phyloP scores from a whole-genome alignment of 2,329 filamentous ascomycete genomes.

The Cercospora sesami region DNA sequence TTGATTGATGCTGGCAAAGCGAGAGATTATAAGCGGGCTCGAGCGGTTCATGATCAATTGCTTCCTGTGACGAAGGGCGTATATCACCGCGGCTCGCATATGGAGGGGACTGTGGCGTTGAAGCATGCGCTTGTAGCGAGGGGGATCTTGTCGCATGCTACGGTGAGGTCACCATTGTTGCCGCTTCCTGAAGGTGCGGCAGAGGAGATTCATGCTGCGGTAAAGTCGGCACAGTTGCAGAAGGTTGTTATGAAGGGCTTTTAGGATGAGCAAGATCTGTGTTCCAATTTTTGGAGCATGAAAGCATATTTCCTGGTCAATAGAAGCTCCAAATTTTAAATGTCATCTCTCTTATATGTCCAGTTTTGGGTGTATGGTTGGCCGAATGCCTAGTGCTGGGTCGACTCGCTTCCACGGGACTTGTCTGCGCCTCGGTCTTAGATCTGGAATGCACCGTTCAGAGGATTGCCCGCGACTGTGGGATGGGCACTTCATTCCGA shows the following conservation, averaged over 20 bases:
- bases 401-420: neutral
- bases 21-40: slow-evolving; percentile 25
- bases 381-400: too few relatives aligned
- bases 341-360: neutral
- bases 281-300: neutral
- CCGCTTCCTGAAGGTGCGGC: slow-evolving; percentile 46
- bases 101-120: slow-evolving; percentile 50
- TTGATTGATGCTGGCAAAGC: neutral
- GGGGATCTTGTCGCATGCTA: slow-evolving; percentile 53
- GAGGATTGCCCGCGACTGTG: neutral
- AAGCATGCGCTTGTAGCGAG: slow-evolving; percentile 56
- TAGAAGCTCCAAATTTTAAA: neutral
- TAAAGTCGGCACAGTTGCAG: neutral
- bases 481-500: neutral
- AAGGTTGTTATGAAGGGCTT: neutral
- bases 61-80: slow-evolving; percentile 56
- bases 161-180: slow-evolving; percentile 52
- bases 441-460: neutral
- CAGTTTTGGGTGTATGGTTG: neutral
- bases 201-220: neutral
- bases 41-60: slow-evolving; percentile 53
- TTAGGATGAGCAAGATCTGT: neutral
- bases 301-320: neutral
- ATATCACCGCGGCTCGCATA: slow-evolving; percentile 57
- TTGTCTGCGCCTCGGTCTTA: neutral